phyloP scores from a whole-genome alignment of 306 rosid genomes.

The Vigna hirtella region DNA sequence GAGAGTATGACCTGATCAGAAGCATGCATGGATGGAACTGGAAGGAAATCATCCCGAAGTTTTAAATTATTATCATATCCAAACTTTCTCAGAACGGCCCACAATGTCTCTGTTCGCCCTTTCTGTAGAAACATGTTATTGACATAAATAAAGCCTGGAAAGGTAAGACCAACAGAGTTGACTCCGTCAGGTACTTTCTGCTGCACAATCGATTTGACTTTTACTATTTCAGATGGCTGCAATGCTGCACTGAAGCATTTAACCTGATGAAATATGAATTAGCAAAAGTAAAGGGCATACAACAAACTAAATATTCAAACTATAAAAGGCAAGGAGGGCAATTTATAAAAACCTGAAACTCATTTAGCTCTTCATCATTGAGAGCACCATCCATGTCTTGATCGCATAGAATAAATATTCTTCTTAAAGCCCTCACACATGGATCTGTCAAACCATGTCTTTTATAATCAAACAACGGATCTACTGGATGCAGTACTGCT shows the following conservation, averaged over 20 bases:
- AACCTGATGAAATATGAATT: conserved; percentile 54
- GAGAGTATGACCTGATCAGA: conserved; percentile 73
- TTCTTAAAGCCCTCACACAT: conserved; percentile 77
- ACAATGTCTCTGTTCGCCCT: conserved; percentile 81
- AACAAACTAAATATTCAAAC: conserved; percentile 26
- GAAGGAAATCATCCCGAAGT: conserved; percentile 71
- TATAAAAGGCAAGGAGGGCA: neutral
- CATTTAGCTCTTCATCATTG: conserved; percentile 78
- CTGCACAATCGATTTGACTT: conserved; percentile 70
- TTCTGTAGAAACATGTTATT: conserved; percentile 78
- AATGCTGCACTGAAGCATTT: conserved; percentile 76
- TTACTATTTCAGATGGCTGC: conserved; percentile 68
- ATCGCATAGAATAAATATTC: conserved; percentile 84
- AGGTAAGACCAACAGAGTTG: conserved; percentile 77
- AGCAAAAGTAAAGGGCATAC: conserved; percentile 17
- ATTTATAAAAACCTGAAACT: conserved; percentile 71
- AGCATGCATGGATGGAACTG: conserved; percentile 67
- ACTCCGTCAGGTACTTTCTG: conserved; percentile 76
- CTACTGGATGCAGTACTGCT: conserved; percentile 87
- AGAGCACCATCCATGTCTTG: conserved; percentile 87
- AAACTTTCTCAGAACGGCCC: conserved; percentile 88
- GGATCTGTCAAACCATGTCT: conserved; percentile 66
- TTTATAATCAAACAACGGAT: conserved; percentile 87
- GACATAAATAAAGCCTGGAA: conserved; percentile 73
- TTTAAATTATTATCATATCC: conserved; percentile 84